Base-by-base conservation (phyloP, 345 rosid species). In the Sonneratia alba region DNA sequence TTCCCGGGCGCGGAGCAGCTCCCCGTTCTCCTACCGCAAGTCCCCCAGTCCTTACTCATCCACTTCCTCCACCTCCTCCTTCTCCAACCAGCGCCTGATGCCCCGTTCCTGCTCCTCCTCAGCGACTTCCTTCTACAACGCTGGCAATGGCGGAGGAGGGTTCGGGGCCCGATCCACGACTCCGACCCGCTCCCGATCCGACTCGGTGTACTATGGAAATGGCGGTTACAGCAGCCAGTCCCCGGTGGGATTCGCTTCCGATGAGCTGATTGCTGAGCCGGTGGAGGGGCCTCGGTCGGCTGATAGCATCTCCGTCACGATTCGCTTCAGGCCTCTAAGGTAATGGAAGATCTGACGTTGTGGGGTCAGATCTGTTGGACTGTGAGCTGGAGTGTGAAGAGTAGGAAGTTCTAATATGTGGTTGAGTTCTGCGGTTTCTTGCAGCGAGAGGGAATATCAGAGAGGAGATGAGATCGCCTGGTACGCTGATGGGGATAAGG, bases 241-340 rank as follows among this genome's bases (percentile, higher is more conserved):
- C 36, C 89, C 96, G 36, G 88, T 85, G 13, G 85, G 77, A 16
- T 92, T 80, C 73, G 81, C 85, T 0, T 55, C 89, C 4, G 99
- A 92, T 45, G 99, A 89, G 83, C 75, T 96, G 75, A 68, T 85
- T 49, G 84, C 82, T 6, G 97, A 89, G 77, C 87, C 87, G n/a
- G 12, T 81, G 77, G 97, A 86, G 7, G 78, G 79, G 59, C 74
- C 86, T 75, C 85, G 82, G 80, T 82, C 91, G 16, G 92, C 88
- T 14, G 98, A 96, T 76, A 96, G 97, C 74, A 92, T 96, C 47
- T 92, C 96, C 67, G 99, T 96, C 70, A 92, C 99, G 78, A 89
- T 96, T 82, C 93, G 99, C 71, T 96, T 96, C 77, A 73, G 98
- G 71, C 98, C 99, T 64, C 66, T 96, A 87, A 96, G 96, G 99